Evolutionary conservation across 192 early-diverging fungal genomes (phyloP).

Genomic region (Gaertneriomyces sp.): DNA sequence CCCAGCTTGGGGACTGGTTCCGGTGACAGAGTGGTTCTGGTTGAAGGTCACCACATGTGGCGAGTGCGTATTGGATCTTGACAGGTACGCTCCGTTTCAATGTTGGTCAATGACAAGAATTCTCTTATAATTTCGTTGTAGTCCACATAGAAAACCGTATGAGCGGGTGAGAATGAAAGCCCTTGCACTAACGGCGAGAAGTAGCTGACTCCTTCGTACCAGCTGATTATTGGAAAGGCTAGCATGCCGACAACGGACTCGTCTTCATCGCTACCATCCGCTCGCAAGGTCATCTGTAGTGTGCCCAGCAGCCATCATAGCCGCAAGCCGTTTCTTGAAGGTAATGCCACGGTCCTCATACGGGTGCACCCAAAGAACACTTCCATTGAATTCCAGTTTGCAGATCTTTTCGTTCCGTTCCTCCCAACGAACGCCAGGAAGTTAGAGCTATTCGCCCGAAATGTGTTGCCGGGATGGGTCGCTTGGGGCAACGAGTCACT

Average conservation of each 20-base stretch:
- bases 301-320: conserved; percentile 57
- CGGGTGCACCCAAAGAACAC: too few species aligned
- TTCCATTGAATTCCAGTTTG: neutral
- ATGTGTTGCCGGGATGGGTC: conserved; percentile 50
- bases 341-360: conserved; percentile 1
- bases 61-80: conserved; percentile 33
- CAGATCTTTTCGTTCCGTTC: conserved; percentile 8
- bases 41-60: conserved; percentile 54
- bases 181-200: neutral
- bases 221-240: too few species aligned
- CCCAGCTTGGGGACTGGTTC: conserved; percentile 54
- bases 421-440: conserved; percentile 26
- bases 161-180: conserved; percentile 43
- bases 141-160: conserved; percentile 59
- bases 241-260: too few species aligned
- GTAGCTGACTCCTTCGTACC: too few species aligned
- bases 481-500: conserved; percentile 72
- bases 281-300: conserved; percentile 42
- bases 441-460: conserved; percentile 68
- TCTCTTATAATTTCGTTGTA: neutral
- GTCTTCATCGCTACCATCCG: conserved; percentile 9
- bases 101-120: too few species aligned
- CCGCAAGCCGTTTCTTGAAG: conserved; percentile 60
- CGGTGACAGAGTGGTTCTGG: conserved; percentile 63
- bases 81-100: conserved; percentile 1